A percentile compares a stretch with the other conserved stretches of the same genome.
Evolutionary conservation across 2,329 filamentous ascomycete genomes (phyloP).

Genomic region (Lecanicillium sp.): DNA sequence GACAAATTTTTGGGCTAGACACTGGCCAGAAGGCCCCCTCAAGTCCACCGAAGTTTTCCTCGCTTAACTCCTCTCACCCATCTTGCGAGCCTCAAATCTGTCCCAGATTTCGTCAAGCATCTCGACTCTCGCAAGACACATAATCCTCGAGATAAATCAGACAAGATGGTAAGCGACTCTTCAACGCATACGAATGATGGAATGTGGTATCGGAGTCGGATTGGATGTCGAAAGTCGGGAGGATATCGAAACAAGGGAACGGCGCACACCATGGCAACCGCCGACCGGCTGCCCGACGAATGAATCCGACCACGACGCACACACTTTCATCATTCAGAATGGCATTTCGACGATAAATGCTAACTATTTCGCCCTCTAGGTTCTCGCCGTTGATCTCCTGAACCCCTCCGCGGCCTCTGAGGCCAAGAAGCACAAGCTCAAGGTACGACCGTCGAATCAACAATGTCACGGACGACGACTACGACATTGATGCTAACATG

Average conservation of each 20-base stretch:
- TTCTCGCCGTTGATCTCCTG: slow-evolving; percentile 99
- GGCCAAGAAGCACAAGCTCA: slow-evolving; percentile 99
- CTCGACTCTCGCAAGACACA: slow-evolving; percentile 38
- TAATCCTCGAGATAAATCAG: slow-evolving; percentile 40
- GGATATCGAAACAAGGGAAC: neutral
- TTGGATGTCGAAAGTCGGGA: neutral
- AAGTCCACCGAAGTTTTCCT: slow-evolving; percentile 41
- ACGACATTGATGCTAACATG: slow-evolving; percentile 15
- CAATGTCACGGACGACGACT: slow-evolving; percentile 7
- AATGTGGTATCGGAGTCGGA: slow-evolving; percentile 3
- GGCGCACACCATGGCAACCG: neutral
- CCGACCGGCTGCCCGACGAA: slow-evolving; percentile 4
- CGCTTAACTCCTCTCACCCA: slow-evolving; percentile 37
- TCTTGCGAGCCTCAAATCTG: slow-evolving; percentile 47
- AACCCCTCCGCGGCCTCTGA: slow-evolving; percentile 97
- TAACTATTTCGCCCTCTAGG: slow-evolving; percentile 53
- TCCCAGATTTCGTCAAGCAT: slow-evolving; percentile 47
- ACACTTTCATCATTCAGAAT: slow-evolving; percentile 6
- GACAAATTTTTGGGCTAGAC: slow-evolving; percentile 30
- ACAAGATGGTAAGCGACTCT: slow-evolving; percentile 60
- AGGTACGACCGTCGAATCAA: slow-evolving; percentile 53
- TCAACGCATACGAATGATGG: slow-evolving; percentile 11
- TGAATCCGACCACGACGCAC: neutral
- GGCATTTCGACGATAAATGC: slow-evolving; percentile 23
- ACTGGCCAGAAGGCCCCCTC: slow-evolving; percentile 25